Evolutionary conservation across 495 filamentous ascomycete genomes (phyloP).

Genomic region (Penicillium bialowiezense): DNA sequence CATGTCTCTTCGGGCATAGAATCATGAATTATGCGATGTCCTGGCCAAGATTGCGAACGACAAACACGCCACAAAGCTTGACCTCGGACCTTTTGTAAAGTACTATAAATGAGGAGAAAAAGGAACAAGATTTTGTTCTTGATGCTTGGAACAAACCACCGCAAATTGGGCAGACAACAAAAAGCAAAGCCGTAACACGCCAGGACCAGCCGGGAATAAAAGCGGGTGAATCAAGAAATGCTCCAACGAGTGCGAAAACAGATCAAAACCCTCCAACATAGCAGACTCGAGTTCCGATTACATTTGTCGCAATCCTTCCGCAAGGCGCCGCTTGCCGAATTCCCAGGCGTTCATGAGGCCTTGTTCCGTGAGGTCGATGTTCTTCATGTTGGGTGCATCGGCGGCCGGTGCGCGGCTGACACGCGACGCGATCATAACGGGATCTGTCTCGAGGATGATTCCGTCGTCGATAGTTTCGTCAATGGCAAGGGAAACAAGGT

Average conservation of each 20-base stretch:
- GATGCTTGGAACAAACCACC: conserved; percentile 11
- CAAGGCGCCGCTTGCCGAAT: conserved; percentile 88
- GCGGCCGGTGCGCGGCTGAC: conserved; percentile 90
- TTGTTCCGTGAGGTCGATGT: conserved; percentile 93
- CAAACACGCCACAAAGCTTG: neutral
- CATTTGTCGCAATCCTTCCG: conserved; percentile 84
- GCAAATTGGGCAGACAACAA: conserved; percentile 13
- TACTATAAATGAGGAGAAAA: conserved; percentile 7
- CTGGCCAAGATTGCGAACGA: neutral
- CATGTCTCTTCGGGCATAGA: neutral
- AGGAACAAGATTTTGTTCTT: conserved; percentile 28
- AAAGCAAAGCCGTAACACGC: conserved; percentile 34
- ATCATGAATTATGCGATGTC: conserved; percentile 7
- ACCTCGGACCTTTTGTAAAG: conserved; percentile 6
- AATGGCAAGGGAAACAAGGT: conserved; percentile 83
- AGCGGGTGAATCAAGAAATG: conserved; percentile 21
- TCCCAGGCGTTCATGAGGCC: conserved; percentile 93
- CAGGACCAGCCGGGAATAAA: conserved; percentile 43
- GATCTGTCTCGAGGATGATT: conserved; percentile 95
- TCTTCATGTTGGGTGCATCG: conserved; percentile 82
- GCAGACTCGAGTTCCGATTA: conserved; percentile 18
- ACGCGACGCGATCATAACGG: conserved; percentile 82
- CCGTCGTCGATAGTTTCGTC: conserved; percentile 97
- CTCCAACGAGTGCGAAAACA: conserved; percentile 17
- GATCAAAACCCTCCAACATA: conserved; percentile 5